Evolutionary conservation across 768 basidiomycete genomes (phyloP), one percentile per base, ranked within the genome.

Genomic region (Amylocystis lapponica): DNA sequence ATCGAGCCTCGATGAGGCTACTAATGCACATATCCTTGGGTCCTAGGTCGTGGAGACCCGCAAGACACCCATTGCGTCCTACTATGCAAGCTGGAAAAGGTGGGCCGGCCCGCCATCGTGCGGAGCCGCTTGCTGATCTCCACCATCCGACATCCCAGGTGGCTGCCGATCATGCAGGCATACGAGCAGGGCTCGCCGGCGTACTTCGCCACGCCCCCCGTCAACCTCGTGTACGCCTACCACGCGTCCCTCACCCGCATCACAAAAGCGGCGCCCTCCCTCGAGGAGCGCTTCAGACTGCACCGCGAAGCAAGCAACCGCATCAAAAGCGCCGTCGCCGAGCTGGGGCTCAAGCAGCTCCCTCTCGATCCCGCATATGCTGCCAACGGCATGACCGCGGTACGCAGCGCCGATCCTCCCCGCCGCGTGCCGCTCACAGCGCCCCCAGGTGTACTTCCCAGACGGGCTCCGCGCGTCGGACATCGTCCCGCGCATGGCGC

Each of bases 311-410:
- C 79, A 1, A 83, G 81, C 45, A 56, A 70, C 43, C 76, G 75
- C 44, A 64, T 99, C 62, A 92, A 88, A 65, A 63, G 75, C 5
- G 76, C 79, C 1, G 80, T 81, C 4, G 58, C 65, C 32, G 70
- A 66, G 17, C 69, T 95, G 32, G 93, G 91, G 2, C 68, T 97
- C 52, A 81, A 68, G 56, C 79, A 80, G 55, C 71, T 98, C 7
- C 79, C 94, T 7, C 57, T 76, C 10, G 67, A 73, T 21, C 68
- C 78, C 2, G 66, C 71, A 2, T 72, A 76, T 45, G 75, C 85
- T 14, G 94, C 96, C 3, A 95, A 94, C 58, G 94, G 95, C 30
- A 97, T 99, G 96, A 88, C 86, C 5, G 94, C 93, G 31, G 81
- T 89, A 56, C 49, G 70, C 57, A 30, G 20, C 12, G 20, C 16